Base-by-base conservation (phyloP, 805 yeast genomes). In the Pichia ethanolica region DNA sequence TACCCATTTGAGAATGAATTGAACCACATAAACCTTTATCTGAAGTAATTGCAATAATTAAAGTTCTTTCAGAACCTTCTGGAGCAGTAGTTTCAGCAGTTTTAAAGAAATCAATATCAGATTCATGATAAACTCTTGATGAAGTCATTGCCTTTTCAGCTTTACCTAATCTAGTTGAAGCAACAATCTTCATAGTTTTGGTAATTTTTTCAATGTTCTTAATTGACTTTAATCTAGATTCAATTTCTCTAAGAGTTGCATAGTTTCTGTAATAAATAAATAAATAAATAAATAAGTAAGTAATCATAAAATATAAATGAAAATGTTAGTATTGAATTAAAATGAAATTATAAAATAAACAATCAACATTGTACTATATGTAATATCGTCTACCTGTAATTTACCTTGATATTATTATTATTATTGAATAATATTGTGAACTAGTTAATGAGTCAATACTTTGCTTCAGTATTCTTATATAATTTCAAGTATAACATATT, bases 11-110 rank as follows among this genome's bases (percentile, higher is more conserved):
- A 47, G 99, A 82, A 77, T 93, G 99, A 67, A 93, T 89, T 44
- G 98, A 90, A 63, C 99, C 99, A 81, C 99, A 93, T 64, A 93
- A 81, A 68, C 99, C 99, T 77, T 93, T 93, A 76, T 93, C 99
- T 53, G 97, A 89, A 44, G 98, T 85, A 56, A 89, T 81, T 51
- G 90, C 97, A 65, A 91, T 76, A 60, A 91, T 72, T 66, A 93
- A 80, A 57, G 86, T 81, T 73, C 83, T 86, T 42, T 66, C 70
- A 41, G 65, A 56, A 14, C 58, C 62, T 47, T 67, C 72, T 52
- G 77, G 66, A 50, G 75, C 69, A 55, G 75, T 79, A 56, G 95
- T 87, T 74, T 88, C 96, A 53, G 96, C 83, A 68, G 83, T 81
- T 59, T 78, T 73, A 73, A 75, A 88, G 61, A 93, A 88, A 67